Evolutionary conservation across 2,329 filamentous ascomycete genomes (phyloP), one percentile per base, ranked within the genome.

Genomic region (Emmonsia crescens): DNA sequence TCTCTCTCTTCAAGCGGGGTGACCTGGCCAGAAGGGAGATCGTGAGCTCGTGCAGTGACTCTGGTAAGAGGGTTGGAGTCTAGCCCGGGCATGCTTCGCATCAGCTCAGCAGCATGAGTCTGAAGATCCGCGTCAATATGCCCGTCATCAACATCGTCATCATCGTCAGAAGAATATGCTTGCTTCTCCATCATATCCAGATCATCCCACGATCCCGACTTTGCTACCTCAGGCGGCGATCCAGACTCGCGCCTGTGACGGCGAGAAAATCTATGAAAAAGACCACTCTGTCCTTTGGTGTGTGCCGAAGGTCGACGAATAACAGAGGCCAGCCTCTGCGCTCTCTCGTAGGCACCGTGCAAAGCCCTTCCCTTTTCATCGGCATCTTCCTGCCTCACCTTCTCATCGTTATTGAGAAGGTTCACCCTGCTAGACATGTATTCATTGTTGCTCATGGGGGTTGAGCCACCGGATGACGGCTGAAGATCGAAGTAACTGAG

Each of bases 11-110:
- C 73, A 44, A 29, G 10, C 5, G 59, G 59, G 16, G 59, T 60
- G 19, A 54, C 49, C 16, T 55, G 49, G 21, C 59, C 59, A 29
- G 59, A 60, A 10, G 48, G 12, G 38, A 73, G 63, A 31, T 68
- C 69, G 27, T 71, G 66, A 56, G 70, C 70, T 5, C 68, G 68
- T 62, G 71, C 67, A 60, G 67, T 71, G 63, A 73, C 65, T 61
- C 73, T 70, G 66, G 66, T 68, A 63, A 75, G 59, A 59, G 74
- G 68, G 60, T 65, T 63, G 42, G 73, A 68, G 61, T 73, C 72
- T 63, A 64, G 68, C 61, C 67, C 67, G 67, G 73, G 70, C 73
- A 76, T 75, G 69, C 72, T 72, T 65, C 67, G 71, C 62, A 73
- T 70, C 60, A 72, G 65, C 62, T 68, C 64, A 60, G 70, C 69